phyloP scores from a whole-genome alignment of 495 filamentous ascomycete genomes.

The Pseudevernia furfuracea region DNA sequence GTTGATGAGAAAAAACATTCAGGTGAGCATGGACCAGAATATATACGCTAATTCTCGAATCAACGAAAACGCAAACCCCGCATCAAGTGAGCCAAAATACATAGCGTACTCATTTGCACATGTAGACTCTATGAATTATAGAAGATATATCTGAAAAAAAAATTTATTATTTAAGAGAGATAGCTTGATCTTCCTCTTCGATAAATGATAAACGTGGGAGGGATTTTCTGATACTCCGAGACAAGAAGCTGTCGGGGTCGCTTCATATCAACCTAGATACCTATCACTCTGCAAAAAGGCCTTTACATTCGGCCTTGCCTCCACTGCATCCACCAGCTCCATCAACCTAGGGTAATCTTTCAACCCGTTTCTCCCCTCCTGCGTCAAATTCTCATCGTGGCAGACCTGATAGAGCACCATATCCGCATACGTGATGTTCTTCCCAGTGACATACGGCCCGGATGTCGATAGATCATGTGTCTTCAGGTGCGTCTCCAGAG shows the following conservation, averaged over 20 bases:
- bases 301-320: conserved; percentile 27
- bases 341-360: conserved; percentile 29
- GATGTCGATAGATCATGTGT: conserved; percentile 19
- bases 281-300: conserved; percentile 28
- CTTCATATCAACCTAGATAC: conserved; percentile 22
- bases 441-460: conserved; percentile 26
- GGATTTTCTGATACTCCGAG: neutral
- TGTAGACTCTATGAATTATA: too few species aligned
- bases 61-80: too few species aligned
- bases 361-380: conserved; percentile 27
- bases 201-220: too few species aligned
- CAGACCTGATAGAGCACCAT: conserved; percentile 29
- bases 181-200: too few species aligned
- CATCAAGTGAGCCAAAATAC: too few species aligned
- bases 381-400: conserved; percentile 28
- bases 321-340: conserved; percentile 29
- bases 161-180: too few species aligned
- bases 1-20: too few species aligned
- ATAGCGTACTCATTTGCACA: too few species aligned
- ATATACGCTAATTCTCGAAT: too few species aligned
- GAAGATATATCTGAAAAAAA: too few species aligned
- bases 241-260: neutral
- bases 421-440: conserved; percentile 30
- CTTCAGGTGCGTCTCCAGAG: conserved; percentile 25
- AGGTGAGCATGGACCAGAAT: too few species aligned